Base-by-base conservation (phyloP, 1,284 basidiomycete genomes). In the Meira nashicola region DNA sequence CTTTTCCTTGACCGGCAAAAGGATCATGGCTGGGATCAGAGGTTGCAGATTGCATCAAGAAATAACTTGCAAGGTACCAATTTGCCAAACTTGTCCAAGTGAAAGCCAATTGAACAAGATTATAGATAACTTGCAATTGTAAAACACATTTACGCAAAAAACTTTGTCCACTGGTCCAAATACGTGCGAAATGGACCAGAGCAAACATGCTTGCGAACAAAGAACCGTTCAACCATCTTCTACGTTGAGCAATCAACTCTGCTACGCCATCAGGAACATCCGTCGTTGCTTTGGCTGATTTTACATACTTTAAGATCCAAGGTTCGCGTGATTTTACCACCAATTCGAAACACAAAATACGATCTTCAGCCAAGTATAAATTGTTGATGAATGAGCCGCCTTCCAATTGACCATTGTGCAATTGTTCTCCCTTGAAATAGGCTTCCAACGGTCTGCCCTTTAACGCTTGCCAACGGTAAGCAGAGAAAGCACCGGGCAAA, bases 281-380 rank as follows among this genome's bases (percentile, higher is more conserved):
- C 2, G 92, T 94, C n/a, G 90, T 84, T 2, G 87, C 92, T 69
- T 89, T 90, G 1, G 92, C 90, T 1, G 88, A 89, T 77, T 94
- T 93, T 79, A 93, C 92, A 68, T 94, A 96, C 80, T 93, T 90
- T 73, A 95, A 79, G 55, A 89, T 86, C 92, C 92, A 95, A 47
- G 88, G 83, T 15, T 85, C 86, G 39, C 86, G 86, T 6, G 89
- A 85, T 77, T 95, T 95, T 21, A 88, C 88, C 38, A 94, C 92
- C 9, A 94, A 83, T 77, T 95, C 92, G 90, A 65, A 94, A 77
- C 92, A 94, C 1, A 94, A 82, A 66, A 94, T 93, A 40, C 78
- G 85, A 82, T 90, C 90, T 78, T 92, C 91, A 10, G 91, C 91
- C 14, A 94, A 84, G 76, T 93, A 95, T 92, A 95, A 94, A 78